These are phyloP conservation scores for Alternaria sp. DNA, from an alignment of 2,329 filamentous ascomycete species.

Conservation along the genomic window DNA sequence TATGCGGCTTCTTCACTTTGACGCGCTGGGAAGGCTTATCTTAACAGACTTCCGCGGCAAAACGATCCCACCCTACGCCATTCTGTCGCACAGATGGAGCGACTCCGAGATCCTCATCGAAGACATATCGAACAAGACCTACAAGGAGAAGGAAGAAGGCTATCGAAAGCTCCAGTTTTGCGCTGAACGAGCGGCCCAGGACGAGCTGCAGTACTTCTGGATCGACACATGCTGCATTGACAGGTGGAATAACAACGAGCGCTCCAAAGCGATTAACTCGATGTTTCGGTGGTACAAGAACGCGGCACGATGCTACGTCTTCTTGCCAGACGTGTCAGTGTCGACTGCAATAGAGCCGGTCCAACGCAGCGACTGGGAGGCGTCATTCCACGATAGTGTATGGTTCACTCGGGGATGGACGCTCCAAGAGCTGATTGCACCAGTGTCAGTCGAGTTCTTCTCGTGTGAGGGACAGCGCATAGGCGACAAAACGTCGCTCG, in stretches of 20 bases:
- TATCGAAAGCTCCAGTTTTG: constrained; percentile 33
- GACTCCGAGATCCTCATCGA: constrained; percentile 42
- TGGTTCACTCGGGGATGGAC: constrained; percentile 5
- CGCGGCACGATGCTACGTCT: constrained; percentile 30
- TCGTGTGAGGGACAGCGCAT: constrained; percentile 16
- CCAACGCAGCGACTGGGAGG: constrained; percentile 17
- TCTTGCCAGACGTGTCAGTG: constrained; percentile 27
- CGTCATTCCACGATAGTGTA: constrained; percentile 22
- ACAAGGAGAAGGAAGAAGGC: constrained; percentile 22
- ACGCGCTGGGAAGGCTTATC: constrained; percentile 14
- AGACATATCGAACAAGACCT: constrained; percentile 27
- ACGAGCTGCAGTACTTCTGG: constrained; percentile 34
- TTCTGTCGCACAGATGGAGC: constrained; percentile 49
- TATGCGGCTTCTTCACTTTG: constrained; percentile 26
- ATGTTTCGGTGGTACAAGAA: constrained; percentile 28
- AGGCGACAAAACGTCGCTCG: constrained; percentile 23
- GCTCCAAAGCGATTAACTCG: constrained; percentile 17
- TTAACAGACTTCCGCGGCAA: constrained; percentile 26
- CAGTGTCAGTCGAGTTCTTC: constrained; percentile 26
- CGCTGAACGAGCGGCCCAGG: constrained; percentile 25
- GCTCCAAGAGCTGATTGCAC: constrained; percentile 16
- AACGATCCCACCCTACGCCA: constrained; percentile 38
- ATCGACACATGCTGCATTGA: constrained; percentile 37
- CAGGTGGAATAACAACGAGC: constrained; percentile 24
- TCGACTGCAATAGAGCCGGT: constrained; percentile 1